Conservation (phyloP, 495 filamentous ascomycete genomes). For the Penicillium bovifimosum region DNA sequence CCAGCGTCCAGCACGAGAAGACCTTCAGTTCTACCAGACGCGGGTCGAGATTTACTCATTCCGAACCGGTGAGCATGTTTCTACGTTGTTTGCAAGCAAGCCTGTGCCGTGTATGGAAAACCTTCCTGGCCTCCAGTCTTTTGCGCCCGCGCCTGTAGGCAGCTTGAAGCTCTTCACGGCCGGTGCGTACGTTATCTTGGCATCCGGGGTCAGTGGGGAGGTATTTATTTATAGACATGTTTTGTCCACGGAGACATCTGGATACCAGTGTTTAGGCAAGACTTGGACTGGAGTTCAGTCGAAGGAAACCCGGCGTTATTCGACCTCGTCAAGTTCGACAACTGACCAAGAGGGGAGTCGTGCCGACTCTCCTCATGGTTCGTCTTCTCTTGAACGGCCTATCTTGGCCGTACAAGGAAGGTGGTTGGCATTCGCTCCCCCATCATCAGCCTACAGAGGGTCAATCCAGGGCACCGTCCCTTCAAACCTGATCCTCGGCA, state of each 20-base stretch:
- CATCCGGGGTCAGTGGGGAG: constrained; percentile 79
- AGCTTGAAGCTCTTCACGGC: constrained; percentile 65
- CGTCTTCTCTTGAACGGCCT: constrained; percentile 47
- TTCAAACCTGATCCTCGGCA: constrained; percentile 38
- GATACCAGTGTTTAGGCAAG: constrained; percentile 75
- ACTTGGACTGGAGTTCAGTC: constrained; percentile 77
- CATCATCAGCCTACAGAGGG: constrained; percentile 59
- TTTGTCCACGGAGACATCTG: constrained; percentile 44
- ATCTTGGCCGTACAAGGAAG: constrained; percentile 71
- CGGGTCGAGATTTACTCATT: constrained; percentile 82
- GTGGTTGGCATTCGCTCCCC: constrained; percentile 83
- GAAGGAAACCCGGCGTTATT: constrained; percentile 41
- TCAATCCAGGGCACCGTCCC: constrained; percentile 59
- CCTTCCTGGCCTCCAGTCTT: constrained; percentile 33
- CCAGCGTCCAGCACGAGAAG: constrained; percentile 28
- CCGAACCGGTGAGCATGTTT: constrained; percentile 57
- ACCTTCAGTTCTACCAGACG: constrained; percentile 64
- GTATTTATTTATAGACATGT: constrained; percentile 64
- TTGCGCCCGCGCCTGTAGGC: constrained; percentile 60
- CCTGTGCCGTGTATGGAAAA: constrained; percentile 41
- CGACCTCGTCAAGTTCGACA: constrained; percentile 49
- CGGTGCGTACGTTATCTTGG: constrained; percentile 60
- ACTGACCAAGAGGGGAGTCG: constrained; percentile 47
- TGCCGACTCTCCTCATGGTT: constrained; percentile 42
- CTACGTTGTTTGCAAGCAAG: constrained; percentile 60